Percentiles rank a stretch among this genome's conserved stretches.
Conservation (phyloP, 2,329 filamentous ascomycete species). For the Colletotrichum sp. region DNA sequence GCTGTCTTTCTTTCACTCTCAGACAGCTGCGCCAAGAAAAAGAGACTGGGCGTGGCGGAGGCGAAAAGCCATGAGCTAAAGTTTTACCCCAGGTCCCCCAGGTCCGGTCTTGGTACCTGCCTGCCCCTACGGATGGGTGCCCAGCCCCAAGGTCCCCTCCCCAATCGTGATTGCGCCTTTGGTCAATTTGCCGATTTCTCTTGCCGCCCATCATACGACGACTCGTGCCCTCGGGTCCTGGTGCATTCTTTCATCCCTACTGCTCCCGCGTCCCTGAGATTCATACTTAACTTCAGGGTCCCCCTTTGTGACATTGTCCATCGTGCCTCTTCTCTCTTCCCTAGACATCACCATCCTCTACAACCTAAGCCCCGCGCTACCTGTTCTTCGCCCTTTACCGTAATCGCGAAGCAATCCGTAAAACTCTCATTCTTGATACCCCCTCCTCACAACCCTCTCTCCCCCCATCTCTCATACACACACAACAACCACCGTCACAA, state of each 20-base stretch:
- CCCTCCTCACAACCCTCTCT: neutral
- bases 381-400: neutral
- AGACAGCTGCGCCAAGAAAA: neutral
- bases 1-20: neutral
- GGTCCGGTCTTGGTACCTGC: neutral
- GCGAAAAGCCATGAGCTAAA: neutral
- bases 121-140: neutral
- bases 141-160: neutral
- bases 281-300: neutral
- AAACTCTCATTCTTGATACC: neutral
- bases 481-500: neutral
- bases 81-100: neutral
- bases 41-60: neutral
- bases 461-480: neutral
- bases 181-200: neutral
- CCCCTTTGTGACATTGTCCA: neutral
- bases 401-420: neutral
- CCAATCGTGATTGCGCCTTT: neutral
- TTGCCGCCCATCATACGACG: constrained; percentile 7
- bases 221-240: neutral
- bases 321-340: neutral
- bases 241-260: neutral
- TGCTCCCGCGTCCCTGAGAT: neutral
- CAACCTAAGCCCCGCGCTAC: neutral
- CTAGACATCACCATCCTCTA: neutral